These are phyloP conservation scores for Rhynchospora breviuscula DNA, from an alignment of 176 grass and related monocot species.

Conservation along the genomic window DNA sequence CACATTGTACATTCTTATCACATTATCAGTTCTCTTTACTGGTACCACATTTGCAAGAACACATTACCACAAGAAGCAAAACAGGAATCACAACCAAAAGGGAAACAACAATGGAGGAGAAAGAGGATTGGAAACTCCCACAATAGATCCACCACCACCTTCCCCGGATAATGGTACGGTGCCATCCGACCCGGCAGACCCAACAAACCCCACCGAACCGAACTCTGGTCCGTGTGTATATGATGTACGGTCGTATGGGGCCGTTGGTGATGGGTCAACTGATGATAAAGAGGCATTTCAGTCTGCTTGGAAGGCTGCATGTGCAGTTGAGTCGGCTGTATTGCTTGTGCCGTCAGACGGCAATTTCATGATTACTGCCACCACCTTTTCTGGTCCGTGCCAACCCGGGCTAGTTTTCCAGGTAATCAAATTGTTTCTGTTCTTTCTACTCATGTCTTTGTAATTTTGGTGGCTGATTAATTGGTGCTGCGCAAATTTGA, in stretches of 20 bases:
- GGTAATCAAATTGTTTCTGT: slow-evolving; percentile 24
- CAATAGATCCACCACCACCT: background rate
- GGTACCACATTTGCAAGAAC: slow-evolving; percentile 38
- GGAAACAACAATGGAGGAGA: slow-evolving; percentile 9
- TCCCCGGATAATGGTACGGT: slow-evolving; percentile 20
- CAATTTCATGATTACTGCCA: slow-evolving; percentile 68
- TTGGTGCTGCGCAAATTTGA: background rate
- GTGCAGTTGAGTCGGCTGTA: slow-evolving; percentile 42
- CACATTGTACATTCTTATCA: background rate
- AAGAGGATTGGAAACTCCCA: slow-evolving; percentile 11
- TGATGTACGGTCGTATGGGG: slow-evolving; percentile 69
- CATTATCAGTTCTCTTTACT: slow-evolving; percentile 22
- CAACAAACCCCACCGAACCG: slow-evolving; percentile 21
- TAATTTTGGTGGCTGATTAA: background rate
- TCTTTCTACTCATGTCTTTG: background rate
- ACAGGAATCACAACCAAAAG: slow-evolving; percentile 12
- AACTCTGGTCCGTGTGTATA: slow-evolving; percentile 50
- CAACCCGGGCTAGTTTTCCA: slow-evolving; percentile 72
- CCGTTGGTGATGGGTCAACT: slow-evolving; percentile 44
- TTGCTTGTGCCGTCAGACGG: slow-evolving; percentile 64
- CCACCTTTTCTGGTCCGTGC: slow-evolving; percentile 76
- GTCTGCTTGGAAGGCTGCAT: slow-evolving; percentile 56
- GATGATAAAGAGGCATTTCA: slow-evolving; percentile 77
- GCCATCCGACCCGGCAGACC: slow-evolving; percentile 42
- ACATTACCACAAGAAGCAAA: slow-evolving; percentile 60